Base-by-base conservation (phyloP, 2,329 filamentous ascomycete species). In the Xylariomycetidae sp. region DNA sequence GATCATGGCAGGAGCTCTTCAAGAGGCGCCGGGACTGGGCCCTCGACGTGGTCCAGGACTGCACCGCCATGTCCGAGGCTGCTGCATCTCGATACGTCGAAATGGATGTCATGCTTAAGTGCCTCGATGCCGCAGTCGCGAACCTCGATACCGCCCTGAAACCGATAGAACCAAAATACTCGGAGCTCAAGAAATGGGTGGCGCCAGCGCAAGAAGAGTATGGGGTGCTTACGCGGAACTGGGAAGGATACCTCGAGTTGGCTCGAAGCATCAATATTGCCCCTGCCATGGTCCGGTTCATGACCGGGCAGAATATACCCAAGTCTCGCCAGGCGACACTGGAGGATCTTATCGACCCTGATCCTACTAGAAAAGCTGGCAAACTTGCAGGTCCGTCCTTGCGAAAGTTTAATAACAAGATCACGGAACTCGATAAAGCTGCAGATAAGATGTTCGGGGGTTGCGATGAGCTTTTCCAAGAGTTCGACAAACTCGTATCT, bases 1-100 rank as follows among this genome's bases (percentile, higher is more conserved):
- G 82, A 51, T 82, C 88, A 76, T 98, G 92, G 90, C 85, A 88
- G 56, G 77, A 81, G 27, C 70, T 97, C 15, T 96, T 92, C 67
- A 83, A 82, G 58, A 74, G 81, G 38, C 81, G 92, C 38, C 79
- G 82, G 49, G 72, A 74, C 46, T 98, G 92, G 92, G 85, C 88
- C 0, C 64, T 81, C 33, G 70, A 70, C 25, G 64, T 94, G 20
- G 72, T 83, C 6, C 77, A 82, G 16, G 80, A 82, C 46, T 90
- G 86, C 48, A 69, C 69, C 31, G 66, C 66, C 31, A 82, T 88
- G 66, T 77, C 80, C 32, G 65, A 69, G 33, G 63, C 71, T 41
- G 72, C 80, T 14, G 70, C 77, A 49, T 72, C 80, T 36, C 74
- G 85, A 45, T 84, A 87, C 53, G 68, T 70, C 33, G 84, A 89